phyloP scores from a whole-genome alignment of 129 eudicot genomes.

The Artemisia tridentata region DNA sequence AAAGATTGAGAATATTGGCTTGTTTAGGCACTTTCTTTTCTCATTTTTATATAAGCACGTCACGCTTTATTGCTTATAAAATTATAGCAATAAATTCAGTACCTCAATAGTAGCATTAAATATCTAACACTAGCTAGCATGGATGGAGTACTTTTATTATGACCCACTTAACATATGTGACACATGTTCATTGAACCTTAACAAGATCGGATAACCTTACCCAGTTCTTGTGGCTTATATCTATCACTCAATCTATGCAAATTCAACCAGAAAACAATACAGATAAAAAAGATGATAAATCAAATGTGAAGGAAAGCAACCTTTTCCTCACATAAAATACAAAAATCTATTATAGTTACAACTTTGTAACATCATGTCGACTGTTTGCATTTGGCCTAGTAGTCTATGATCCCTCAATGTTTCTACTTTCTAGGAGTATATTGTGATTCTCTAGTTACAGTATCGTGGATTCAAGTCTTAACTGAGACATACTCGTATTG shows the following conservation, averaged over 20 bases:
- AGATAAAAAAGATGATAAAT: background rate
- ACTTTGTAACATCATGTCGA: no score
- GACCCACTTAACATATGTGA: slow-evolving; percentile 6
- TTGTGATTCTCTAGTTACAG: no score
- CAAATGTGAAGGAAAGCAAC: background rate
- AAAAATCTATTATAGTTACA: background rate
- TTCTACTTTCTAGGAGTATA: background rate
- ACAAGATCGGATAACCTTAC: slow-evolving; percentile 34
- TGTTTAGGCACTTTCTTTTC: background rate
- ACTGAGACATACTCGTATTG: no score
- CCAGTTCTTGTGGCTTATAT: slow-evolving; percentile 46
- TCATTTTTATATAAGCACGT: background rate
- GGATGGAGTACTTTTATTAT: slow-evolving; percentile 10
- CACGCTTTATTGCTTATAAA: background rate
- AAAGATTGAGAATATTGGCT: background rate
- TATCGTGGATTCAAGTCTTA: no score
- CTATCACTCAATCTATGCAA: slow-evolving; percentile 32
- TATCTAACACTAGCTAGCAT: slow-evolving; percentile 9
- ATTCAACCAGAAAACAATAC: slow-evolving; percentile 12
- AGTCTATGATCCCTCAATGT: background rate
- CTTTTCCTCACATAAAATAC: background rate
- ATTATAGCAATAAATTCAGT: background rate
- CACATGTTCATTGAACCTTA: slow-evolving; percentile 13
- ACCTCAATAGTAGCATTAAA: no score
- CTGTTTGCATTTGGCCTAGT: no score